A percentile compares a stretch with the other conserved stretches of the same genome.
These are phyloP conservation scores for Alternaria brassicae DNA, from an alignment of 2,329 filamentous ascomycete genomes.

Conservation along the genomic window DNA sequence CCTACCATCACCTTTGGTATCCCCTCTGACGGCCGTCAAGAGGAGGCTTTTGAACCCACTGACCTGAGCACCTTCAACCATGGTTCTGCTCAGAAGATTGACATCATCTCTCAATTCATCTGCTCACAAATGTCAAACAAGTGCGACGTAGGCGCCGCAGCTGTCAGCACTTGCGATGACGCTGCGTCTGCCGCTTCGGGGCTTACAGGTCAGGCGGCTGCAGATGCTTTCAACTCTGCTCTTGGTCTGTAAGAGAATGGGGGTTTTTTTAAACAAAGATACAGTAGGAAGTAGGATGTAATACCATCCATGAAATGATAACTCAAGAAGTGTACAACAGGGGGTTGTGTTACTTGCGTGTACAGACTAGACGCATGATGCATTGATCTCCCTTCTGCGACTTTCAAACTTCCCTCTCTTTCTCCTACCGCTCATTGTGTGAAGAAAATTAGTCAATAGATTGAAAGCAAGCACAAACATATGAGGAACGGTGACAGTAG, in stretches of 20 bases:
- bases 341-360: too few relatives aligned
- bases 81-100: slow-evolving; percentile 60
- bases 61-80: slow-evolving; percentile 59
- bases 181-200: slow-evolving; percentile 31
- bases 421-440: too few relatives aligned
- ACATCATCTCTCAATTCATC: slow-evolving; percentile 58
- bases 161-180: slow-evolving; percentile 30
- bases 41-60: slow-evolving; percentile 53
- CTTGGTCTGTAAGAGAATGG: slow-evolving; percentile 30
- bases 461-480: too few relatives aligned
- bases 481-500: too few relatives aligned
- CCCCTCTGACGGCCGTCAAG: slow-evolving; percentile 58
- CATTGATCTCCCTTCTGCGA: too few relatives aligned
- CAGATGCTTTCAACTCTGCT: slow-evolving; percentile 39
- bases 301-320: too few relatives aligned
- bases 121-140: slow-evolving; percentile 52
- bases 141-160: slow-evolving; percentile 31
- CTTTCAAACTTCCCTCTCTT: too few relatives aligned
- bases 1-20: slow-evolving; percentile 59
- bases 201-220: slow-evolving; percentile 33
- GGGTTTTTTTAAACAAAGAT: too few relatives aligned
- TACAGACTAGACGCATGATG: too few relatives aligned
- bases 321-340: too few relatives aligned
- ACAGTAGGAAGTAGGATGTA: too few relatives aligned
- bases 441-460: too few relatives aligned